Evolutionary conservation across 176 grass and related monocot species (phyloP).

Genomic region (Eragrostis nindensis): DNA sequence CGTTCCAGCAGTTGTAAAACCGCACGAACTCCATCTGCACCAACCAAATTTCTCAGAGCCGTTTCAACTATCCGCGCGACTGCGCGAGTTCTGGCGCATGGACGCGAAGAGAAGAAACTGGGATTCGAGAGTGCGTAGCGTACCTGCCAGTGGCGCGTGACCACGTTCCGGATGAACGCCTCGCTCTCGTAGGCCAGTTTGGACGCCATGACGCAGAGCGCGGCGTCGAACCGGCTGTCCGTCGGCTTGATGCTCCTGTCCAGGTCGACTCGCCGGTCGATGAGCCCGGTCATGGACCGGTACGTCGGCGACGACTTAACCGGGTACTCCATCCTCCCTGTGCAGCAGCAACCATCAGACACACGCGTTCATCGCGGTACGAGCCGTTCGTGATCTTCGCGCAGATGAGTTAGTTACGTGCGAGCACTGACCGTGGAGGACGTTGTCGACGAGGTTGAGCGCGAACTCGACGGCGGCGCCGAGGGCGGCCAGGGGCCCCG

Average conservation of each 20-base stretch:
- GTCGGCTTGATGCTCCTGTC: conserved; percentile 39
- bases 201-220: conserved; percentile 66
- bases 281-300: conserved; percentile 42
- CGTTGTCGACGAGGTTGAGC: conserved; percentile 44
- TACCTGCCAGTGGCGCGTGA: conserved; percentile 47
- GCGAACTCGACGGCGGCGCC: conserved; percentile 44
- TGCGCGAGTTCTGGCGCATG: too few relatives aligned
- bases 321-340: conserved; percentile 47
- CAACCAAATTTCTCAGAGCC: neutral
- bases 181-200: conserved; percentile 75
- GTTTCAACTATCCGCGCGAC: neutral
- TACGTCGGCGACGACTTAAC: conserved; percentile 47
- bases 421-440: conserved; percentile 42
- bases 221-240: conserved; percentile 49
- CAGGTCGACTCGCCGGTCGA: conserved; percentile 53
- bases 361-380: neutral
- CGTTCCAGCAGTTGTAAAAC: conserved; percentile 71
- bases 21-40: conserved; percentile 63
- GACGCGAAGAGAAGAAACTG: neutral
- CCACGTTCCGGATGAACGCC: conserved; percentile 47
- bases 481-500: conserved; percentile 31
- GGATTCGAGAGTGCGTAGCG: neutral
- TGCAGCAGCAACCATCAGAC: neutral
- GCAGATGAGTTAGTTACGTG: neutral
- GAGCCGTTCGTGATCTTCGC: neutral